Evolutionary conservation across 352 stramenopile species (phyloP), one percentile per base, ranked within the genome.

Genomic region (Globisporangium acanthophoron): DNA sequence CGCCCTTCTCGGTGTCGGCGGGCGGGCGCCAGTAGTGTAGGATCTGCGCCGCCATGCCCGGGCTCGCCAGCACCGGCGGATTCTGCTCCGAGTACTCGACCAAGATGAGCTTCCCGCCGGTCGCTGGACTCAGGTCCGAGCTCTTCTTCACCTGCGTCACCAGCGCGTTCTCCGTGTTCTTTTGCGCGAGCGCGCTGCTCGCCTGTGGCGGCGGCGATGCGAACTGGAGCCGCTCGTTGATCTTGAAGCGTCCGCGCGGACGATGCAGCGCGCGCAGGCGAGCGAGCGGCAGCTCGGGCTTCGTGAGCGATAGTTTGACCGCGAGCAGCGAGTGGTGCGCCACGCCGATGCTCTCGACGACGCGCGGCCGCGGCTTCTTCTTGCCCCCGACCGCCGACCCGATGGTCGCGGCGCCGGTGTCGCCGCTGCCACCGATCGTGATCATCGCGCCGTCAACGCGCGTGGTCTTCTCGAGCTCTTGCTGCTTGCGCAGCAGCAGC

Each of bases 131-230:
- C 53, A 94, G 63, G 35, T 94, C 84, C 0, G 81, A 90, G 39
- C 75, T 89, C 62, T 94, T 94, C 58, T 94, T 94, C 59, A 92
- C 92, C 61, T 94, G 84, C 20, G 81, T 87, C 43, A 88, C 72
- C 56, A 87, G 83, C 15, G 80, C 77, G 48, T 70, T 85, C 50
- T 90, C 79, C 20, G 92, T 71, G 21, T 83, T 80, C 6, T 69
- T 62, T 12, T 73, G 65, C 18, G 87, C 49, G 1, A 66, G 48
- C 8, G 74, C 64, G 37, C 12, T 13, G 37, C 13, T 43, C 12
- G 66, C 54, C 45, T 77, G 76, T 9, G 82, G 76, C 16, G 63
- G 69, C 15, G 69, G 37, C 37, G 37, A 11, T 13, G 37, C 55
- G 40, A 92, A 84, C 1, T 74, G 56, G 46, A 92, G 65, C 18